Conservation (phyloP, 495 filamentous ascomycete genomes). For the Oleoguttula mirabilis region DNA sequence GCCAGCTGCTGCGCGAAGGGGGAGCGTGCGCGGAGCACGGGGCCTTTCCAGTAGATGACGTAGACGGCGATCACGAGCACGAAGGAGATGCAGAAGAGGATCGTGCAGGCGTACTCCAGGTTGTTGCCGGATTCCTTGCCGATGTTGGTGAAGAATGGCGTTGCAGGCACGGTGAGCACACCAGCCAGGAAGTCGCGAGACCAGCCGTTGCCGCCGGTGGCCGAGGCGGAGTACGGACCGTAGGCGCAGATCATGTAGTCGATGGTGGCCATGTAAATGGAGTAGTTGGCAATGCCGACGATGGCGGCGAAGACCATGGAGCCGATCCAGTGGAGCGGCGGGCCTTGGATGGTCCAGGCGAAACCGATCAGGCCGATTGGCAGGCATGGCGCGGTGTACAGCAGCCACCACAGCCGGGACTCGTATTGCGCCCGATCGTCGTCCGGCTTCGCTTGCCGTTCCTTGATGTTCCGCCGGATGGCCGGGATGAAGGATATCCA, state of each 20-base stretch:
- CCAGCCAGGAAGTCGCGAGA: conserved; percentile 74
- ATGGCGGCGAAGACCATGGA: conserved; percentile 51
- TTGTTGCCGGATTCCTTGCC: conserved; percentile 46
- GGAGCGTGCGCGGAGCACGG: conserved; percentile 51
- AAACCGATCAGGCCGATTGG: conserved; percentile 60
- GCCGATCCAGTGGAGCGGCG: conserved; percentile 51
- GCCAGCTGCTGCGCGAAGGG: conserved; percentile 52
- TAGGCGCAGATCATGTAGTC: conserved; percentile 80
- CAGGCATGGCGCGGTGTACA: conserved; percentile 47
- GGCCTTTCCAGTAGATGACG: conserved; percentile 66
- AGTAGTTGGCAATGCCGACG: conserved; percentile 55
- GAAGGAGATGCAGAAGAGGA: conserved; percentile 57
- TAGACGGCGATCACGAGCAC: conserved; percentile 63
- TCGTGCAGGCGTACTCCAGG: conserved; percentile 57
- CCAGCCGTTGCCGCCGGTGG: conserved; percentile 65
- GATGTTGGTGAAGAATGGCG: conserved; percentile 49
- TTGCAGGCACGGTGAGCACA: conserved; percentile 60
- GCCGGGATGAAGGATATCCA: conserved; percentile 53
- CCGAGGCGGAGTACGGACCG: conserved; percentile 65
- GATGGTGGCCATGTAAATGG: conserved; percentile 69
- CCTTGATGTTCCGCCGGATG: conserved; percentile 44
- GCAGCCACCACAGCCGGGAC: conserved; percentile 47
- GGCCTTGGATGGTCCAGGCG: conserved; percentile 50
- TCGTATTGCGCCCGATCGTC: conserved; percentile 51
- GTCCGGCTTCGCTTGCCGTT: conserved; percentile 39